Conservation (phyloP, 306 rosid species). For the Hippophae tibetana region DNA sequence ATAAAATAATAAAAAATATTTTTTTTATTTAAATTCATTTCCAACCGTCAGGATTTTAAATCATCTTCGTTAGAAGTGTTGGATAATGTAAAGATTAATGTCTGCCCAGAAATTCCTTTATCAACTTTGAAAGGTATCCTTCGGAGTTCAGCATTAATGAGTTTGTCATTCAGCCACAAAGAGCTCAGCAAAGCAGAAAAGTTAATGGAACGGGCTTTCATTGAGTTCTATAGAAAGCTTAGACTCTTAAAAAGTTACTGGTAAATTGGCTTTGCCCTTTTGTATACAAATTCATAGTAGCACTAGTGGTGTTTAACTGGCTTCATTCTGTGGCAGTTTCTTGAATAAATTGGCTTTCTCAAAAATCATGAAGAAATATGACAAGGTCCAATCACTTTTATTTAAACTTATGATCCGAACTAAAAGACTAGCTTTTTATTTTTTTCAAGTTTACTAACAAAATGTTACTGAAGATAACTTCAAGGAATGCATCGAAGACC, state of each 20-base stretch:
- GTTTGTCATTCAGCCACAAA: slow-evolving; percentile 39
- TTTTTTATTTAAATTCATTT: no score
- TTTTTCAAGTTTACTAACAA: not conserved
- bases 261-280: slow-evolving; percentile 26
- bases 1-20: no score
- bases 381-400: slow-evolving; percentile 37
- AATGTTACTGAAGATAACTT: slow-evolving; percentile 28
- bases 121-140: slow-evolving; percentile 50
- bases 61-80: slow-evolving; percentile 45
- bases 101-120: slow-evolving; percentile 45
- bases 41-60: slow-evolving; percentile 17
- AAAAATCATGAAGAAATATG: slow-evolving; percentile 83
- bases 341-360: slow-evolving; percentile 61
- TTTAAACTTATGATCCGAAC: not conserved
- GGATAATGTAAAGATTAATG: slow-evolving; percentile 48
- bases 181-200: slow-evolving; percentile 54
- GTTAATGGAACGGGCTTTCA: slow-evolving; percentile 42
- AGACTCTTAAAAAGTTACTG: slow-evolving; percentile 54
- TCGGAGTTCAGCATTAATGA: slow-evolving; percentile 15
- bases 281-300: not conserved
- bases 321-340: slow-evolving; percentile 35
- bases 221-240: slow-evolving; percentile 57
- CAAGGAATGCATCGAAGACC: slow-evolving; percentile 45
- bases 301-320: slow-evolving; percentile 1
- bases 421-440: not conserved